These are phyloP conservation scores for Pluteus cervinus DNA, from an alignment of 768 basidiomycete species.

Conservation along the genomic window DNA sequence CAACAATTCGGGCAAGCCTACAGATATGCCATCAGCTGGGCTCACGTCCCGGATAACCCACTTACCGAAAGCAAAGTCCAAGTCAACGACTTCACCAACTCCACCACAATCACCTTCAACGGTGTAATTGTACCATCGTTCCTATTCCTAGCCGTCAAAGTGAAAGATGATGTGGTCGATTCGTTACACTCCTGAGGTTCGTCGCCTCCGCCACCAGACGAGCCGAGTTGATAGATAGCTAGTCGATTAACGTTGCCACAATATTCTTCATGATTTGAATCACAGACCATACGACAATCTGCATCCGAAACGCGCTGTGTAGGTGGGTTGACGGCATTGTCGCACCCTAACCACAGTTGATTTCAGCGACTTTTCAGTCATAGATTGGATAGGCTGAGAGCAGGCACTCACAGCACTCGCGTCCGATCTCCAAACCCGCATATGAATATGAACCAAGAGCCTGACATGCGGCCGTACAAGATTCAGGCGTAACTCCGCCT, in stretches of 20 bases:
- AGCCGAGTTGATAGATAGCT: conserved; percentile 32
- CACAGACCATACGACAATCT: conserved; percentile 35
- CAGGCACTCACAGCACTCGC: conserved; percentile 40
- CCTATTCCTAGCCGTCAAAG: too few relatives aligned
- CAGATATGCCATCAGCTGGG: not conserved
- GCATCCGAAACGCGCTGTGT: conserved; percentile 30
- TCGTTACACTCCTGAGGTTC: too few relatives aligned
- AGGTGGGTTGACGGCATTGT: conserved; percentile 25
- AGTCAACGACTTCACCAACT: conserved; percentile 31
- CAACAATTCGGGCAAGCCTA: conserved; percentile 36
- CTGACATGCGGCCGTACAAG: conserved; percentile 42
- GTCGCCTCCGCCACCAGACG: conserved; percentile 20
- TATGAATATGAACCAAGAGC: conserved; percentile 29
- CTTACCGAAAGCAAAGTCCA: conserved; percentile 37
- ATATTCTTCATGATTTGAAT: conserved; percentile 28
- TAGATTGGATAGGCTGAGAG: not conserved
- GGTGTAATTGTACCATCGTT: conserved; percentile 21
- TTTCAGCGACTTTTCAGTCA: not conserved
- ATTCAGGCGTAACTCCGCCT: conserved; percentile 39
- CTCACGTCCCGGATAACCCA: conserved; percentile 4
- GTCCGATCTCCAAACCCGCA: conserved; percentile 41
- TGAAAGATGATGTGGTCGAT: too few relatives aligned
- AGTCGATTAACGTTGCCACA: conserved; percentile 35
- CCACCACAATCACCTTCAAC: conserved; percentile 29
- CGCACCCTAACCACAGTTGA: conserved; percentile 27